Percentiles rank a stretch among this genome's conserved stretches.
Conservation (phyloP, 768 basidiomycete genomes). For the Tremella yokohamensis region DNA sequence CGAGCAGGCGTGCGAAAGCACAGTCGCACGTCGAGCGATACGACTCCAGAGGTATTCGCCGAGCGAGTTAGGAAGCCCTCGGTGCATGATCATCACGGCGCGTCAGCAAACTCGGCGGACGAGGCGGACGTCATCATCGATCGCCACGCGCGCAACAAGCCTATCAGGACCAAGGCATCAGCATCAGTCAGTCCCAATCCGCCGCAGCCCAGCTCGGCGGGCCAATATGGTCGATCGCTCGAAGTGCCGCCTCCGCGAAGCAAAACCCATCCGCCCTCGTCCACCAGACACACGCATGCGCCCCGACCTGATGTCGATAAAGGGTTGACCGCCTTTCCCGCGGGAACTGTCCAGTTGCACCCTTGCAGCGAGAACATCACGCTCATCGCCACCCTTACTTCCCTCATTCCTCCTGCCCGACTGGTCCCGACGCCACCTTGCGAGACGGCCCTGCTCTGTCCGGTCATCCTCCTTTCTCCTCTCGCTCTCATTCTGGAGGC, state of each 20-base stretch:
- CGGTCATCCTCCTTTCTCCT: slow-evolving; percentile 23
- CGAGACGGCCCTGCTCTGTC: slow-evolving; percentile 14
- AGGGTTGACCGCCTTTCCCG: neutral
- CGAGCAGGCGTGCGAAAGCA: slow-evolving; percentile 2
- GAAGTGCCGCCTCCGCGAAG: no score
- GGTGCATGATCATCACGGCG: no score
- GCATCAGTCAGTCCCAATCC: no score
- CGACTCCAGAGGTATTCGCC: neutral
- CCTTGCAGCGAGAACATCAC: neutral
- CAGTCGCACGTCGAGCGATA: neutral
- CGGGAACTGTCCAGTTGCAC: neutral
- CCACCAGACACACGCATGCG: no score
- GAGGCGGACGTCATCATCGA: no score
- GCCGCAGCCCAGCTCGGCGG: no score
- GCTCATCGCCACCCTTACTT: neutral
- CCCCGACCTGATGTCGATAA: no score
- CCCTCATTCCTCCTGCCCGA: neutral
- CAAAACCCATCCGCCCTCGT: no score
- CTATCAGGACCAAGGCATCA: no score
- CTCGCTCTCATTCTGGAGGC: slow-evolving; percentile 36
- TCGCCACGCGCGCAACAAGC: no score
- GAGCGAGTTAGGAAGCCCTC: neutral
- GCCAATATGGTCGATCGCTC: no score
- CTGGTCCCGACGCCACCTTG: neutral
- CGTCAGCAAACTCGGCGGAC: no score